Conservation (phyloP, 2,329 filamentous ascomycete species). For the Zopfia rhizophila region DNA sequence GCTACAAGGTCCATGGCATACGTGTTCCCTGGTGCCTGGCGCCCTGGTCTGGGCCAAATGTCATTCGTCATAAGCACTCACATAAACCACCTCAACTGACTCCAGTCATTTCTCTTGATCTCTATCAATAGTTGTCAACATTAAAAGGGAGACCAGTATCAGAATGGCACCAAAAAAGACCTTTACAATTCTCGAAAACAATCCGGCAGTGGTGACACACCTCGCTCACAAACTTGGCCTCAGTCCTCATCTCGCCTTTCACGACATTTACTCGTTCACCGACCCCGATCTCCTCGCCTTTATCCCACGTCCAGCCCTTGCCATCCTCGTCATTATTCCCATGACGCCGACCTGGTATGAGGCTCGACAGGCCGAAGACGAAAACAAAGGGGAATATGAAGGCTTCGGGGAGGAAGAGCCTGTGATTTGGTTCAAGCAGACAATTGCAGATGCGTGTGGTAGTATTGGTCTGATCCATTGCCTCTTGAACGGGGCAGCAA, state of each 20-base stretch:
- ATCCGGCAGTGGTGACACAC: constrained; percentile 64
- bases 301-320: constrained; percentile 64
- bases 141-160: too few species aligned
- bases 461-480: constrained; percentile 67
- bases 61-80: too few species aligned
- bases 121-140: too few species aligned
- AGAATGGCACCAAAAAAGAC: constrained; percentile 31
- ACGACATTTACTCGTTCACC: constrained; percentile 65
- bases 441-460: constrained; percentile 68
- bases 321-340: constrained; percentile 65
- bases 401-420: constrained; percentile 61
- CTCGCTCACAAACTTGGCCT: constrained; percentile 63
- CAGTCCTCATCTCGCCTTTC: constrained; percentile 58
- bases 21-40: too few species aligned
- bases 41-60: too few species aligned
- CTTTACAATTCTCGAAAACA: constrained; percentile 58
- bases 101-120: background rate
- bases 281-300: constrained; percentile 61
- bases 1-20: too few species aligned
- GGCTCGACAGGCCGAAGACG: constrained; percentile 56
- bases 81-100: background rate
- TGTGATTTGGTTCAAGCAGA: constrained; percentile 69
- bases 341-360: constrained; percentile 48
- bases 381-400: constrained; percentile 55
- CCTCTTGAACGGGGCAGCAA: constrained; percentile 61